Base-by-base conservation (phyloP, 2,329 filamentous ascomycete genomes). In the Aspergillus thermomutatus region DNA sequence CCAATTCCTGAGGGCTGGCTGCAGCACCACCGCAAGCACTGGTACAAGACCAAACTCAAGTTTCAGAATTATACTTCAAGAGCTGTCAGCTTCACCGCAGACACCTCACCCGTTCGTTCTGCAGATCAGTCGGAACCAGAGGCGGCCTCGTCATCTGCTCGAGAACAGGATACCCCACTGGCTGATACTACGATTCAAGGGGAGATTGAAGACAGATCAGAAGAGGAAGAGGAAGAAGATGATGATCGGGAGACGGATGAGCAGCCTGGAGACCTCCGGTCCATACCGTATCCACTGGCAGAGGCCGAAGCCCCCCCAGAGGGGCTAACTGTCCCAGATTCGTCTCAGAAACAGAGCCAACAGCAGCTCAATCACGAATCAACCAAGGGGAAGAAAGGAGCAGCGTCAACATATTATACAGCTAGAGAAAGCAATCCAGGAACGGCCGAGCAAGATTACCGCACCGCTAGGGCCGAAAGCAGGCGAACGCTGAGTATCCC, bases 1-100 rank as follows among this genome's bases (percentile, higher is more conserved):
- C 85, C 85, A 37, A 84, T 87, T 37, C 85, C 85, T 47, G 82
- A 84, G 64, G 84, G 83, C 55, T 88, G 85, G 85, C 77, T 87
- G 53, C 83, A 82, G 63, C 83, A 80, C 58, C 82, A 87, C 68
- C 78, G 84, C 52, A 85, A 84, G 64, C 80, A 83, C 56, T 87
- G 85, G 85, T 87, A 86, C 71, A 82, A 76, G 58, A 66, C 70
- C 41, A 71, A 77, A 49, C 58, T 80, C 1, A 72, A 69, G 28
- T 66, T 79, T 41, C 76, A 67, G 52, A 75, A 79, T 49, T 81
- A 80, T 61, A 77, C 77, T 3, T 80, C 79, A 1, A 67, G 73
- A 31, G 67, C 75, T 5, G 76, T 79, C 11, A 81, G 80, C n/a
- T 86, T 86, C 65, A 77, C 77, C 25, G 78, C 79, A 1, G 76